Percentiles rank a stretch among this genome's conserved stretches.
Conservation (phyloP, 495 filamentous ascomycete species). For the Penicillium steckii region DNA sequence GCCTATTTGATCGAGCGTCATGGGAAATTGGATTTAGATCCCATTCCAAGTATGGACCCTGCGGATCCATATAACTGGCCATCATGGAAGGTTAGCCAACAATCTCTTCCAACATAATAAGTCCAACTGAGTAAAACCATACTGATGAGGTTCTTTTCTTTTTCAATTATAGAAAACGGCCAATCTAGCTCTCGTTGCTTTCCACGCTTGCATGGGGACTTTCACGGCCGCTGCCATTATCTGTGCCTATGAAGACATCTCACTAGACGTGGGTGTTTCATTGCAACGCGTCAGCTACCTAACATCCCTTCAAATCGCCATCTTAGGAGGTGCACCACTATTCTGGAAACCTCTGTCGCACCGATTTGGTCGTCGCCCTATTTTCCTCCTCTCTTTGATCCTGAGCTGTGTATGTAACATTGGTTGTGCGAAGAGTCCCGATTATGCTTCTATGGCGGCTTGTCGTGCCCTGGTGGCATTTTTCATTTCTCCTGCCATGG, state of each 20-base stretch:
- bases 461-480: conserved; percentile 52
- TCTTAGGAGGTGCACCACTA: conserved; percentile 51
- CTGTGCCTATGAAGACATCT: conserved; percentile 48
- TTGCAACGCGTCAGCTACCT: conserved; percentile 50
- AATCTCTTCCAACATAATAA: neutral
- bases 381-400: conserved; percentile 49
- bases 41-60: conserved; percentile 46
- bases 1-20: conserved; percentile 50
- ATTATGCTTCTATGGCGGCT: conserved; percentile 43
- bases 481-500: conserved; percentile 54
- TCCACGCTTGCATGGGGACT: conserved; percentile 57
- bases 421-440: conserved; percentile 42
- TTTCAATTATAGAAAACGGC: conserved; percentile 50
- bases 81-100: conserved; percentile 44
- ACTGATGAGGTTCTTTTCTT: too few relatives aligned
- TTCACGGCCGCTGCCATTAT: conserved; percentile 56
- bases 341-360: conserved; percentile 57
- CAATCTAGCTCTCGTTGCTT: conserved; percentile 53
- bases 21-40: conserved; percentile 53
- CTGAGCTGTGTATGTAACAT: conserved; percentile 45
- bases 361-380: conserved; percentile 51
- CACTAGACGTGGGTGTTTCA: conserved; percentile 41
- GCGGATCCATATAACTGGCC: conserved; percentile 58
- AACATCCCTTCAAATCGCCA: conserved; percentile 51
- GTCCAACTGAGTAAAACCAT: neutral